phyloP scores from a whole-genome alignment of 805 yeast genomes.

The Hanseniaspora singularis region DNA sequence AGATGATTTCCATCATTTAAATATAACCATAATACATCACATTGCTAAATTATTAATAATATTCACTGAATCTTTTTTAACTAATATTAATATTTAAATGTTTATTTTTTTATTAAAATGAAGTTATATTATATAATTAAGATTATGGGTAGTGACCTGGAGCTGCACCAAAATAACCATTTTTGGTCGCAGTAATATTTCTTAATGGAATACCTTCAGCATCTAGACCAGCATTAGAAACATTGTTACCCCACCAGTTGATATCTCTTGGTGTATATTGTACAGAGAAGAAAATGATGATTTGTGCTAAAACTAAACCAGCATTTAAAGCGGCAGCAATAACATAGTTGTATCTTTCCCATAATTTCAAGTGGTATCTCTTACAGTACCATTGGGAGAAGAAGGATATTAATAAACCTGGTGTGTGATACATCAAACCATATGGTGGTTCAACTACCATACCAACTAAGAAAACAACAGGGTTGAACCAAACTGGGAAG shows the following conservation, averaged over 20 bases:
- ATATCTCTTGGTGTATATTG: constrained; percentile 35
- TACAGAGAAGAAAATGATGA: constrained; percentile 42
- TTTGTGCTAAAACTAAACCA: constrained; percentile 51
- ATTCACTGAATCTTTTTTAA: constrained; percentile 29
- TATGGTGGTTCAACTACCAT: constrained; percentile 42
- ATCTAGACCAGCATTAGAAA: constrained; percentile 25
- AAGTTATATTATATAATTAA: no score
- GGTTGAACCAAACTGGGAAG: constrained; percentile 34
- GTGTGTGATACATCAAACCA: constrained; percentile 30
- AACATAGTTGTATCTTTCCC: constrained; percentile 47
- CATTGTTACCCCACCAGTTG: constrained; percentile 52
- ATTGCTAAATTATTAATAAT: constrained; percentile 37
- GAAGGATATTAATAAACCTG: constrained; percentile 26
- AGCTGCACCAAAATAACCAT: constrained; percentile 24
- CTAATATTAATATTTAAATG: not conserved
- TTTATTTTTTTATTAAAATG: not conserved
- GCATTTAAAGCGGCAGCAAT: constrained; percentile 51
- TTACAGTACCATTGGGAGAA: constrained; percentile 41
- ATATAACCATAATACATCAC: constrained; percentile 31
- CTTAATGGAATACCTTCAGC: constrained; percentile 17
- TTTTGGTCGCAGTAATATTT: constrained; percentile 17
- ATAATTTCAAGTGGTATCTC: constrained; percentile 42
- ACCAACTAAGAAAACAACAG: constrained; percentile 42
- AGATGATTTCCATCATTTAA: constrained; percentile 37
- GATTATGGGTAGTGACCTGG: constrained; percentile 26